Conservation (phyloP, 2,329 filamentous ascomycete species). For the Colletotrichum spaethianum region DNA sequence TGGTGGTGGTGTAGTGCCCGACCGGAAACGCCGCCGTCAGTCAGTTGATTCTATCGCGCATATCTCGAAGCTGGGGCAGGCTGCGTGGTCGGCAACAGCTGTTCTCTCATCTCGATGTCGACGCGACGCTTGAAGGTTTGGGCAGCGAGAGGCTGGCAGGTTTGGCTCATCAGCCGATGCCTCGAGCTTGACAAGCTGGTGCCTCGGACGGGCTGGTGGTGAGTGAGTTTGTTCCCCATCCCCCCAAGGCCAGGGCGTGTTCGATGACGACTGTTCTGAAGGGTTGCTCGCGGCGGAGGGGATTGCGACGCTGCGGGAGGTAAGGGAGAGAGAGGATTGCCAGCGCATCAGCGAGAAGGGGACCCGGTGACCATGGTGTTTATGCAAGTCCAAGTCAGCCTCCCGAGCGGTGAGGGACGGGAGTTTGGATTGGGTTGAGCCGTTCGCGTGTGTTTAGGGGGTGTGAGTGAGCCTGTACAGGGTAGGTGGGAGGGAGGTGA, state of each 20-base stretch:
- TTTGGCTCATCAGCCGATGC: constrained; percentile 19
- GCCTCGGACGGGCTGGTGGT: not conserved
- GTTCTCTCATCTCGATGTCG: constrained; percentile 35
- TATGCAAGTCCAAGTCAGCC: constrained; percentile 43
- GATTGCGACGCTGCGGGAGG: constrained; percentile 29
- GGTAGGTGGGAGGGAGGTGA: not conserved
- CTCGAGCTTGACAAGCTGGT: not conserved
- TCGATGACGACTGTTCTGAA: constrained; percentile 21
- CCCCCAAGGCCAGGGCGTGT: not conserved
- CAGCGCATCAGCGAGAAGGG: constrained; percentile 36
- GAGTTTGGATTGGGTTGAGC: constrained; percentile 14
- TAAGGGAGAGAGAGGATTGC: constrained; percentile 32
- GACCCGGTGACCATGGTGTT: constrained; percentile 40
- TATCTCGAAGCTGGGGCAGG: not conserved
- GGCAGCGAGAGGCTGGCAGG: not conserved
- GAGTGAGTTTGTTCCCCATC: not conserved
- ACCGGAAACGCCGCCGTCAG: constrained; percentile 6
- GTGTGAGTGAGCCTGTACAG: not conserved
- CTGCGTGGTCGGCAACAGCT: constrained; percentile 7
- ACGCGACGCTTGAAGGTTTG: constrained; percentile 4
- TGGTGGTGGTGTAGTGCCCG: constrained; percentile 24
- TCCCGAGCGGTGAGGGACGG: constrained; percentile 37
- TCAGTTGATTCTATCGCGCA: not conserved
- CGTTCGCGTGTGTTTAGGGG: not conserved
- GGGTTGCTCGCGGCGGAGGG: constrained; percentile 1